A percentile compares a stretch with the other conserved stretches of the same genome.
Evolutionary conservation across 371 early-diverging fungal species (phyloP).

Genomic region (Rhizopus microsporus): DNA sequence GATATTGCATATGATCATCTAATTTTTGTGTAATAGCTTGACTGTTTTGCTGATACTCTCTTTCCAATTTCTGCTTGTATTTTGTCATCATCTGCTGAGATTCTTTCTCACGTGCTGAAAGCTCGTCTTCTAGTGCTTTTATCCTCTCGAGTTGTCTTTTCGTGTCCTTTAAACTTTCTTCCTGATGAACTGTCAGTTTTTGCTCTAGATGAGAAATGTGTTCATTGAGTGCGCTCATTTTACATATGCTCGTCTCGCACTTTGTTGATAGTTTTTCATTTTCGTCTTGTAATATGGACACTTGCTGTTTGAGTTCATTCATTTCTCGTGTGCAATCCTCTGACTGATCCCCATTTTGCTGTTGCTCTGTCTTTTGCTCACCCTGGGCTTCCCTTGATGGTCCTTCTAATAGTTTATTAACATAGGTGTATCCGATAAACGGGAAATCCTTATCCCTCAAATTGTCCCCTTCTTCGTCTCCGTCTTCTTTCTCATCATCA

Average conservation of each 20-base stretch:
- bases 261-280: too few species aligned
- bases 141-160: too few species aligned
- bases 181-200: not conserved
- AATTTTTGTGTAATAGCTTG: not conserved
- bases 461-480: conserved; percentile 31
- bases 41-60: not conserved
- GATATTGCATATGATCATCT: conserved; percentile 1
- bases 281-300: too few species aligned
- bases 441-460: conserved; percentile 71
- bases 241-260: too few species aligned
- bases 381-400: not conserved
- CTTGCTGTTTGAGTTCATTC: too few species aligned
- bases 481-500: conserved; percentile 37
- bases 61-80: not conserved
- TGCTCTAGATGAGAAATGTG: conserved; percentile 7
- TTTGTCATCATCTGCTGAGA: not conserved
- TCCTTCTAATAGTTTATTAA: not conserved
- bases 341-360: not conserved
- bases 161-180: not conserved
- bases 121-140: too few species aligned
- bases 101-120: not conserved
- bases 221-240: not conserved
- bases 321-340: too few species aligned
- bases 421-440: conserved; percentile 85
- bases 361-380: not conserved